Base-by-base conservation (phyloP, 768 basidiomycete species). In the Rhodocollybia butyracea region DNA sequence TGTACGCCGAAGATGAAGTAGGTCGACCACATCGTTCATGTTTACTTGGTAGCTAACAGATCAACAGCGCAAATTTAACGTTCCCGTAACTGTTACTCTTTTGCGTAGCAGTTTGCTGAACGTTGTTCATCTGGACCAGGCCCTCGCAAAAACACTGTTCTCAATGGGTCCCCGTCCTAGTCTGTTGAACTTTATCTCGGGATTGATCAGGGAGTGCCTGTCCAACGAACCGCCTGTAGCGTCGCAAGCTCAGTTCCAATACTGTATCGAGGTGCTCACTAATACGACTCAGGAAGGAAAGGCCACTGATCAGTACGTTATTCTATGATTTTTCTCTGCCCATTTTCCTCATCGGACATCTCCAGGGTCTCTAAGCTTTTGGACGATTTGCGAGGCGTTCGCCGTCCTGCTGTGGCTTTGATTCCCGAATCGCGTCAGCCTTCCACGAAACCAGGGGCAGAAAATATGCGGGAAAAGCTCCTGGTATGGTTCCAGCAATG, bases 1-100 rank as follows among this genome's bases (percentile, higher is more conserved):
- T 98, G 42, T 97, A 94, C 66, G 91, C 97, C 3, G 95, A 98
- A 66, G 97, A 99, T 66, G 91, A 95, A 75, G 94, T 94, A 54
- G 54, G 84, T 74, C 5, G 17, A 60, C 45, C 19, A 12, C 19
- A 26, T 13, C 7, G 31, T 38, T 21, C 17, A 41, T 36, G 57
- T 1, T 52, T 61, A 36, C 61, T 43, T 40, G 52, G 58, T 15
- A 30, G 55, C 61, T 19, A 64, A 26, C 36, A 31, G 59, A 6
- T 60, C 56, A 48, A 7, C 62, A 95, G 92, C 92, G 97, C 63
- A 99, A 99, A 73, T 89, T 91, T 73, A 98, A 98, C 65, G 86
- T 98, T 11, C 84, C 94, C 11, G 96, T 97, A 60, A 97, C 94
- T 0, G 85, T 92, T 27, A 90, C 92, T 1, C 80, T 99, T 34